Conservation (phyloP, 2,329 filamentous ascomycete species). For the Zymoseptoria tritici region DNA sequence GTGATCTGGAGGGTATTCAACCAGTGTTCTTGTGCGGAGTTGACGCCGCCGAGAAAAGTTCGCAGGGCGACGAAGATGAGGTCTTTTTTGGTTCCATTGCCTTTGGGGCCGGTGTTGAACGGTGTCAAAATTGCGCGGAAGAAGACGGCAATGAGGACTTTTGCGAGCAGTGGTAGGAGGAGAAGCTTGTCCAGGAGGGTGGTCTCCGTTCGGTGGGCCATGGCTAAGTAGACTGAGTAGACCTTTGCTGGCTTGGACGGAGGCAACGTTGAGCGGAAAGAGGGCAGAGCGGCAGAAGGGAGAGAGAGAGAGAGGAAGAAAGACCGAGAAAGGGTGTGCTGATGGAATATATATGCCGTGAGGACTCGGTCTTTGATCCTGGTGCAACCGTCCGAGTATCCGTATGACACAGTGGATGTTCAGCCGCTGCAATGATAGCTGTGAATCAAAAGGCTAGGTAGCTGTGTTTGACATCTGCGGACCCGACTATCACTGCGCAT, state of each 20-base stretch:
- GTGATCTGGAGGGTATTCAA: conserved; percentile 21
- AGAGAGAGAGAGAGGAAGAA: background rate
- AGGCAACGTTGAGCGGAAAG: background rate
- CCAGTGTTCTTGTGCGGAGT: conserved; percentile 32
- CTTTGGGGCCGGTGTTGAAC: conserved; percentile 29
- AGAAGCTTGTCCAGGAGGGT: conserved; percentile 13
- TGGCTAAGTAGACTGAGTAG: background rate
- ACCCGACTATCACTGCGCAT: background rate
- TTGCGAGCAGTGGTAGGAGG: conserved; percentile 10
- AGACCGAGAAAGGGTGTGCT: no score
- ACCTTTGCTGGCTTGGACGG: background rate
- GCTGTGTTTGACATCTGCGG: no score
- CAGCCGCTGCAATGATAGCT: no score
- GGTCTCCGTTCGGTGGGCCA: background rate
- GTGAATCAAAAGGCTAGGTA: no score
- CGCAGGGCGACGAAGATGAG: conserved; percentile 22
- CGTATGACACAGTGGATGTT: no score
- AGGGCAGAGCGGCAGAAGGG: background rate
- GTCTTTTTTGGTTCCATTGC: conserved; percentile 23
- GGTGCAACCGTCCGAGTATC: no score
- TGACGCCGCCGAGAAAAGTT: conserved; percentile 15
- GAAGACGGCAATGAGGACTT: conserved; percentile 28
- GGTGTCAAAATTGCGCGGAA: conserved; percentile 28
- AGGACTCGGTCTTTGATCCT: no score
- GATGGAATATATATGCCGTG: no score